Percentiles rank a stretch among this genome's conserved stretches.
Evolutionary conservation across 441 rosid species (phyloP).

Genomic region (Codiaeum variegatum): DNA sequence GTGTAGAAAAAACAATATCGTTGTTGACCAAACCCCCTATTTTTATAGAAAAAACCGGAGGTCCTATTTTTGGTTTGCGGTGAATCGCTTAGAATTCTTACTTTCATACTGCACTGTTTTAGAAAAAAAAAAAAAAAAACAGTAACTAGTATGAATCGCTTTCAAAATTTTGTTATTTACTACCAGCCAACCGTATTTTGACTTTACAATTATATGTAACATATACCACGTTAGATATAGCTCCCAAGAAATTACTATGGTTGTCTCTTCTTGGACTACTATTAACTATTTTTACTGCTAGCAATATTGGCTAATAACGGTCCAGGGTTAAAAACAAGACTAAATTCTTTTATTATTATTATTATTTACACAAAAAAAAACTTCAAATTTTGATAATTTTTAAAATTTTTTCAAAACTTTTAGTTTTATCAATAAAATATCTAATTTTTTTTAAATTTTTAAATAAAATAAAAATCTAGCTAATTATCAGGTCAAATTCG

Average conservation of each 20-base stretch:
- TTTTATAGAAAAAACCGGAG: neutral
- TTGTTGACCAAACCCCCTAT: neutral
- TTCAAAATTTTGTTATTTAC: neutral
- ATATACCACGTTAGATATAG: neutral
- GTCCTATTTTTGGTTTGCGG: conserved; percentile 2
- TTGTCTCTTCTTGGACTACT: neutral
- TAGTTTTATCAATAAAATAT: too few relatives aligned
- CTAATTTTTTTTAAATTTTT: too few relatives aligned
- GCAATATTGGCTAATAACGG: too few relatives aligned
- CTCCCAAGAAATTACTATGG: neutral
- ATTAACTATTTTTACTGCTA: neutral
- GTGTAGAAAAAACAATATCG: conserved; percentile 5
- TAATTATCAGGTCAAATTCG: too few relatives aligned
- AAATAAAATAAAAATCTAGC: too few relatives aligned
- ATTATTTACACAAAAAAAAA: too few relatives aligned
- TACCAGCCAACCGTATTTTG: neutral
- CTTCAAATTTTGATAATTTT: too few relatives aligned
- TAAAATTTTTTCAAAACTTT: too few relatives aligned
- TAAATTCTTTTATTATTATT: too few relatives aligned
- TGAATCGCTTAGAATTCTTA: neutral
- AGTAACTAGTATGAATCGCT: neutral
- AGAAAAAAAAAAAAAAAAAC: neutral
- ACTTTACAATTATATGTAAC: neutral
- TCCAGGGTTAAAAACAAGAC: too few relatives aligned
- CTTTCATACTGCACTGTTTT: conserved; percentile 12